phyloP scores from a whole-genome alignment of 345 rosid species.

The Gossypium longicalyx region DNA sequence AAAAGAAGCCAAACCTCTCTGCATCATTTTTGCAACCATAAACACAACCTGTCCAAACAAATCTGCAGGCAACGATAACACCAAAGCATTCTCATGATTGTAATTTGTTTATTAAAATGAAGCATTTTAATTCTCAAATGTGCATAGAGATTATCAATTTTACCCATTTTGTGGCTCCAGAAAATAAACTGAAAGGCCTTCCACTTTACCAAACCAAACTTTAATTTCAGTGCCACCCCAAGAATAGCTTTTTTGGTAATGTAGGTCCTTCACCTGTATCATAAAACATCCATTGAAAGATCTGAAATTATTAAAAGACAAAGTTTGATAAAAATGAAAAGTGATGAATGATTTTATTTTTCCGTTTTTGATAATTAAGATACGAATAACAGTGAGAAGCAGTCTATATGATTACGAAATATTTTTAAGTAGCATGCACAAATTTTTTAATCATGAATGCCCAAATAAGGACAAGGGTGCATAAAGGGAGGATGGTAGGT shows the following conservation, averaged over 20 bases:
- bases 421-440: background rate
- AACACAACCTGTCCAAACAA: conserved; percentile 61
- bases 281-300: conserved; percentile 8
- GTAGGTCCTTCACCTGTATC: conserved; percentile 70
- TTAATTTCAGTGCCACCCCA: conserved; percentile 87
- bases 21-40: conserved; percentile 83
- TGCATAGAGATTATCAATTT: conserved; percentile 13
- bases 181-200: conserved; percentile 84
- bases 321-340: background rate
- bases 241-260: conserved; percentile 58
- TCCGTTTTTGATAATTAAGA: background rate
- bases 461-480: too few relatives aligned
- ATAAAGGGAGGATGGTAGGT: too few relatives aligned
- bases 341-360: background rate
- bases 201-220: conserved; percentile 90
- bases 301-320: conserved; percentile 6
- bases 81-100: conserved; percentile 3
- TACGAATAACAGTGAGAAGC: background rate
- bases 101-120: background rate
- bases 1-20: conserved; percentile 82
- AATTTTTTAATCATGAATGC: too few relatives aligned
- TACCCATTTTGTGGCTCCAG: conserved; percentile 93
- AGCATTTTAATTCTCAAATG: background rate
- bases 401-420: background rate
- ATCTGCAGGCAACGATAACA: conserved; percentile 34